Percentiles rank a stretch among this genome's conserved stretches.
Conservation (phyloP, 257 asterid species). For the Solanum virginianum region DNA sequence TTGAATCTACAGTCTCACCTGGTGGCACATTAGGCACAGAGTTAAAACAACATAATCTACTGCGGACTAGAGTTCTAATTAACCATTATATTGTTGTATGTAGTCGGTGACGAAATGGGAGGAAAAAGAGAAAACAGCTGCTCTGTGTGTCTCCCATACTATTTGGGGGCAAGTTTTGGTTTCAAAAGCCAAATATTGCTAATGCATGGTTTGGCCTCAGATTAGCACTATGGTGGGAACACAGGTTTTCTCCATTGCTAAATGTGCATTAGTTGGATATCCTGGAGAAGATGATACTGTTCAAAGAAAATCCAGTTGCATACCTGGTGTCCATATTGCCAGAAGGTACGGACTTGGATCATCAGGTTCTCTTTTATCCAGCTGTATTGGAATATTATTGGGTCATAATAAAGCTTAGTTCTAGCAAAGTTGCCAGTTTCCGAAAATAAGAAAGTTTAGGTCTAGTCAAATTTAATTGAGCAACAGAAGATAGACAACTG, state of each 20-base stretch:
- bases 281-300: background rate
- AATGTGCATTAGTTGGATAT: background rate
- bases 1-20: conserved; percentile 80
- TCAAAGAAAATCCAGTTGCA: background rate
- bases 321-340: conserved; percentile 99
- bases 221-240: background rate
- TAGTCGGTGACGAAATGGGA: background rate
- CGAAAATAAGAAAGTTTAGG: conserved; percentile 7
- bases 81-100: background rate
- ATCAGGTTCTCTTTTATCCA: conserved; percentile 87
- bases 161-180: background rate
- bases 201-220: background rate
- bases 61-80: background rate
- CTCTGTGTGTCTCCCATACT: background rate
- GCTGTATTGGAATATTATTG: conserved; percentile 22
- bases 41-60: background rate
- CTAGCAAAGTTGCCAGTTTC: background rate
- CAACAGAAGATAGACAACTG: conserved; percentile 14
- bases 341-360: conserved; percentile 97
- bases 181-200: background rate
- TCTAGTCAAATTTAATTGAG: background rate
- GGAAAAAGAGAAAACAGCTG: background rate
- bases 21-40: conserved; percentile 4
- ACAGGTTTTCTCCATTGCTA: background rate
- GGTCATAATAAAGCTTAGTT: conserved; percentile 14